Evolutionary conservation across 495 filamentous ascomycete genomes (phyloP), one percentile per base, ranked within the genome.

Genomic region (Elaphomyces granulatus): DNA sequence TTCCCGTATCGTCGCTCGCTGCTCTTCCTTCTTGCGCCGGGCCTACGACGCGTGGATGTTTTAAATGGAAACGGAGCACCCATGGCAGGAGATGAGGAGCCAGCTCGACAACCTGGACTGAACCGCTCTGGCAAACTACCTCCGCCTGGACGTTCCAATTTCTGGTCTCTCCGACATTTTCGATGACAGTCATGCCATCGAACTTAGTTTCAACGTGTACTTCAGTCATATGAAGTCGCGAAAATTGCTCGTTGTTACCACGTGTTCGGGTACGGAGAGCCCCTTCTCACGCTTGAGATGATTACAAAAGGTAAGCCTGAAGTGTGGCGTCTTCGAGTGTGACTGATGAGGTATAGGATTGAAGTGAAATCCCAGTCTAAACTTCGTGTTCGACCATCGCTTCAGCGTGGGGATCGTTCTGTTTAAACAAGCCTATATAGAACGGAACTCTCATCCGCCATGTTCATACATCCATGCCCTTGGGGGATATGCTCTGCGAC

Each of bases 201-300:
- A 46, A 3, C 37, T 61, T 14, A 56, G 58, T 2, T 48, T 74
- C 4, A 46, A 37, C 0, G 32, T 54, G 2, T 54, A 66, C 19
- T 37, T 75, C 10, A 38, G 50, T 2, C 46, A 51, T 17, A 43
- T 75, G 1, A 53, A 59, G 8, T 46, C 51, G 12, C 52, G 64
- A 31, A 58, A 60, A 20, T 48, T 88, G 7, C 68, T 68, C 1
- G 68, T 88, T 16, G 83, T 69, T 1, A 93, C 85, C 0, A 72
- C 87, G 51, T 93, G 83, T 49, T 87, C 82, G 8, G 85, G 85
- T 3, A 90, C 84, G 0, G 85, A 93, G 46, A 76, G 74, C 19
- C 85, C 85, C 56, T 93, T 4, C 60, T 87, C 2, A 79, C 78
- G 0, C 49, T 87, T 31, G 59, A 72, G 30, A 60, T 77, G 46